Conservation (phyloP, 108 stramenopile genomes). For the Discostella stelligeroides region DNA sequence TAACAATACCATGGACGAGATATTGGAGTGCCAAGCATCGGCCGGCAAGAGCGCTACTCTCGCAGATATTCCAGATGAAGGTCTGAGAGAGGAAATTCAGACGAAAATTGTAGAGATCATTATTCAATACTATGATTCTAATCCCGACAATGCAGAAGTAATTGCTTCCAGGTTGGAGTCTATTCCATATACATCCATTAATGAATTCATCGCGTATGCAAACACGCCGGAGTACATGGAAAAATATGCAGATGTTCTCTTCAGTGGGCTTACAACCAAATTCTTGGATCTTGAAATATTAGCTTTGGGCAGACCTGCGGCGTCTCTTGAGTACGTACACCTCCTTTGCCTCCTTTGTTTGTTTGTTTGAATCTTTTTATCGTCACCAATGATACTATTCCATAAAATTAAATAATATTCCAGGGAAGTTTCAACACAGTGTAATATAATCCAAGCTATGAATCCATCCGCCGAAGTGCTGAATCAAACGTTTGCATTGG, state of each 20-base stretch:
- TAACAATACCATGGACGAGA: too few species aligned
- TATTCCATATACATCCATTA: background rate
- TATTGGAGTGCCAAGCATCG: too few species aligned
- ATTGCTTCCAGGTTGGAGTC: background rate
- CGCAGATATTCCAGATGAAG: slow-evolving; percentile 31
- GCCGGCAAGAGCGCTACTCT: slow-evolving; percentile 9
- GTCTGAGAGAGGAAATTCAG: slow-evolving; percentile 4
- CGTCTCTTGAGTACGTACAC: background rate
- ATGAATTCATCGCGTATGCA: background rate
- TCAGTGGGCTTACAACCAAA: background rate
- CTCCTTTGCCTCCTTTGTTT: too few species aligned
- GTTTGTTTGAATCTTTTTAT: too few species aligned
- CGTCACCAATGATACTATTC: too few species aligned
- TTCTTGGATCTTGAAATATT: background rate
- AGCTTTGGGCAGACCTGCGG: background rate
- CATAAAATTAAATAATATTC: too few species aligned
- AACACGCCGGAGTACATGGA: background rate
- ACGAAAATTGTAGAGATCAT: slow-evolving; percentile 12
- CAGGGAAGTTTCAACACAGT: slow-evolving; percentile 1
- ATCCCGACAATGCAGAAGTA: slow-evolving; percentile 1
- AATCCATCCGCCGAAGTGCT: background rate
- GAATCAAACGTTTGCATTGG: background rate
- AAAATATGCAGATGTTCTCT: background rate
- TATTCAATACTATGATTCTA: background rate
- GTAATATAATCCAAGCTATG: background rate